A percentile compares a stretch with the other conserved stretches of the same genome.
These are phyloP conservation scores for Periglandula ipomoeae DNA, from an alignment of 2,329 filamentous ascomycete genomes.

Conservation along the genomic window DNA sequence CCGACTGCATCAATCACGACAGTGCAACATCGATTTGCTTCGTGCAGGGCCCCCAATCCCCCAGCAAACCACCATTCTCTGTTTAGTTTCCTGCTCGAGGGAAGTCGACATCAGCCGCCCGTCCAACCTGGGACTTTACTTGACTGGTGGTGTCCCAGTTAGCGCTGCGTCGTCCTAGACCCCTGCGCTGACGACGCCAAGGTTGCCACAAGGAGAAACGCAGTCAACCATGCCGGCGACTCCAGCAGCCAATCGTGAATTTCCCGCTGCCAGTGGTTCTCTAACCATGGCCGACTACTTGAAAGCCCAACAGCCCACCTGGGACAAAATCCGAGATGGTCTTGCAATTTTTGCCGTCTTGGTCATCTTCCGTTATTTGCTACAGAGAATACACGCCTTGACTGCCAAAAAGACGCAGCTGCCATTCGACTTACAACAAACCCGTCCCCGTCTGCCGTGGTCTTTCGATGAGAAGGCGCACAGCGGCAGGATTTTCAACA, in stretches of 20 bases:
- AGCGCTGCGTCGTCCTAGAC: conserved; percentile 1
- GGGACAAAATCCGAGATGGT: conserved; percentile 18
- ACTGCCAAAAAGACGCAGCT: not conserved
- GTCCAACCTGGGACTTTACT: not conserved
- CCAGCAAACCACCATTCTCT: not conserved
- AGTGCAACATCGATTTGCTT: not conserved
- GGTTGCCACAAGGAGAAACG: not conserved
- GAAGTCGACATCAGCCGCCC: not conserved
- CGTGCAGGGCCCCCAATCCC: conserved; percentile 1
- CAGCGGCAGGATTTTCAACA: conserved; percentile 1
- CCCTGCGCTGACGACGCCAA: conserved; percentile 4
- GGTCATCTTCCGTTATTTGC: conserved; percentile 23
- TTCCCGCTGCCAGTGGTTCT: conserved; percentile 19
- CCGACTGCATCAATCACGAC: not conserved
- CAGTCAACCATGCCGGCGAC: conserved; percentile 20
- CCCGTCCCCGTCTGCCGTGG: conserved; percentile 13
- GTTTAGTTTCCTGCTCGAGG: no score
- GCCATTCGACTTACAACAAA: conserved; percentile 10
- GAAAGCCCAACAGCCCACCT: conserved; percentile 20
- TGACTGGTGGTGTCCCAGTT: not conserved
- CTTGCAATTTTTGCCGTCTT: conserved; percentile 26
- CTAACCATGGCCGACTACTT: conserved; percentile 20
- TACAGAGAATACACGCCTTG: conserved; percentile 13
- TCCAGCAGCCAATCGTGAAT: conserved; percentile 23
- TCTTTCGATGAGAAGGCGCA: conserved; percentile 19